A percentile compares a stretch with the other conserved stretches of the same genome.
Evolutionary conservation across 1,284 basidiomycete genomes (phyloP).

Genomic region (Leucoagaricus sp.): DNA sequence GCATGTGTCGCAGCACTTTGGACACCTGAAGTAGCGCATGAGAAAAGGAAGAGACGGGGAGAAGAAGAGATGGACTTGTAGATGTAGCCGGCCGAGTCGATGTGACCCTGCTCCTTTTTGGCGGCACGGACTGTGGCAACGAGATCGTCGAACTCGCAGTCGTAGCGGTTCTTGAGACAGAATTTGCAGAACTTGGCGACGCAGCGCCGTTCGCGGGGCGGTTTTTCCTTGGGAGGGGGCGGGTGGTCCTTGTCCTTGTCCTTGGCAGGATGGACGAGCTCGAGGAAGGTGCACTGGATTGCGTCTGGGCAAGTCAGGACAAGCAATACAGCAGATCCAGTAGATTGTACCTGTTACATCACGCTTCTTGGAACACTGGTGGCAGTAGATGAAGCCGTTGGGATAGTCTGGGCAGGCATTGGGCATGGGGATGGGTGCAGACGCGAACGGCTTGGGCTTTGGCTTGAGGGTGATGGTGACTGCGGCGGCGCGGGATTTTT

Average conservation of each 20-base stretch:
- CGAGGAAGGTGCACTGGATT: conserved; percentile 51
- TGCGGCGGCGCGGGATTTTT: conserved; percentile 20
- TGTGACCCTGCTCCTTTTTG: conserved; percentile 33
- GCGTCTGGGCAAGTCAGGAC: conserved; percentile 31
- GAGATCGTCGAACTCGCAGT: conserved; percentile 51
- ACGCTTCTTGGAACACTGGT: conserved; percentile 68
- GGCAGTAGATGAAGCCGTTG: conserved; percentile 52
- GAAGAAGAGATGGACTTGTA: conserved; percentile 48
- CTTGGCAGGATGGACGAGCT: conserved; percentile 10
- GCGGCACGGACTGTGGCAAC: conserved; percentile 31
- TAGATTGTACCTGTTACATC: conserved; percentile 45
- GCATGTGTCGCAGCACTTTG: conserved; percentile 63
- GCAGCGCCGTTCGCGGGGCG: conserved; percentile 41
- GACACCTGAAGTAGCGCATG: conserved; percentile 49
- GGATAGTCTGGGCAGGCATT: conserved; percentile 31
- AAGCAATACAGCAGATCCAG: neutral
- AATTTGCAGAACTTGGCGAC: conserved; percentile 58
- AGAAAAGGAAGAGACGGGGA: conserved; percentile 1
- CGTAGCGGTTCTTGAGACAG: conserved; percentile 70
- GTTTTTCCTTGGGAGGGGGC: conserved; percentile 16
- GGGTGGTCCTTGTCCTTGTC: conserved; percentile 10
- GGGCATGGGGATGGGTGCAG: conserved; percentile 16
- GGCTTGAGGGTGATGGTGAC: conserved; percentile 21
- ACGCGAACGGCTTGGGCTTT: conserved; percentile 17
- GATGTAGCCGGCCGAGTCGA: conserved; percentile 41